These are phyloP conservation scores for Fusarium sp. DNA, from an alignment of 2,329 filamentous ascomycete species.

Conservation along the genomic window DNA sequence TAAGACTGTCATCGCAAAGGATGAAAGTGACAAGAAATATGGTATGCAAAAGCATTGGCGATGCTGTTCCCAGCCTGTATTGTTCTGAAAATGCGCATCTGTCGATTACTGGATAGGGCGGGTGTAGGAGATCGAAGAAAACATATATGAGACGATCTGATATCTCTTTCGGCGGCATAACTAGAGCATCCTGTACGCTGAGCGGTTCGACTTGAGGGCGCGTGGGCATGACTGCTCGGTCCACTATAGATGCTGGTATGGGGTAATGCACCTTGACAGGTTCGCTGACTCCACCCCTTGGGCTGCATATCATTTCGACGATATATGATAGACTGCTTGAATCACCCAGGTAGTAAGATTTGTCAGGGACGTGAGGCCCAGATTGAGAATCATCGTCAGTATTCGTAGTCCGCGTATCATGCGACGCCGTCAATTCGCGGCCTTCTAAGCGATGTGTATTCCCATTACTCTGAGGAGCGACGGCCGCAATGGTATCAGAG, in stretches of 20 bases:
- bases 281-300: constrained; percentile 29
- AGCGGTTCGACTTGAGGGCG: constrained; percentile 14
- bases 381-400: neutral
- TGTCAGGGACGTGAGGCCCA: neutral
- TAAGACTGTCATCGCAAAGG: constrained; percentile 16
- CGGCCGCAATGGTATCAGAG: neutral
- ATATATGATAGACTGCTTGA: constrained; percentile 39
- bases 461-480: neutral
- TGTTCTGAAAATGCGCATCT: neutral
- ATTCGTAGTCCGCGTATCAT: rapidly evolving
- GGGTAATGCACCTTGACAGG: constrained; percentile 42
- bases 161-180: constrained; percentile 15
- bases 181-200: constrained; percentile 22
- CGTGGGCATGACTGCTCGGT: constrained; percentile 16
- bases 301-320: constrained; percentile 38
- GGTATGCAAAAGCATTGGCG: constrained; percentile 17
- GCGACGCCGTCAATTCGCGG: rapidly evolving
- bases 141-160: constrained; percentile 21
- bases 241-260: constrained; percentile 34
- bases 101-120: constrained; percentile 30
- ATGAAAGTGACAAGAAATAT: constrained; percentile 33
- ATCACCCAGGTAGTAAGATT: constrained; percentile 28
- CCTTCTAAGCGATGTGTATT: rapidly evolving
- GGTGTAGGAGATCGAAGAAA: constrained; percentile 29
- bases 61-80: constrained; percentile 13